Evolutionary conservation across 345 rosid species (phyloP).

Genomic region (Toxicodendron radicans): DNA sequence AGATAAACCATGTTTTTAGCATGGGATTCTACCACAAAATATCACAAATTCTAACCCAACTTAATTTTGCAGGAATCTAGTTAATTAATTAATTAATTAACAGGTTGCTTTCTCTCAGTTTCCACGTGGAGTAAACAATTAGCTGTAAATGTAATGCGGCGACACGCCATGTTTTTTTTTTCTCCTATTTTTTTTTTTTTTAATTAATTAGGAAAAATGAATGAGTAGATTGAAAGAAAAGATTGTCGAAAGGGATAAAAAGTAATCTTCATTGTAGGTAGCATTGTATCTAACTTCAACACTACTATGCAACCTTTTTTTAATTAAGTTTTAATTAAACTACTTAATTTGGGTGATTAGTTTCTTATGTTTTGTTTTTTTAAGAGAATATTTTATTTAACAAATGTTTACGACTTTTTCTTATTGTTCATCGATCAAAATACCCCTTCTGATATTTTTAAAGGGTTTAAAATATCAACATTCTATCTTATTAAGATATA

Average conservation of each 20-base stretch:
- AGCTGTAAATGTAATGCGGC: conserved; percentile 2
- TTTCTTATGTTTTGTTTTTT: no score
- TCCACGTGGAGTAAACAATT: conserved; percentile 21
- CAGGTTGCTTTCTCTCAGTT: neutral
- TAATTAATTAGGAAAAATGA: neutral
- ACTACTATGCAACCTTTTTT: neutral
- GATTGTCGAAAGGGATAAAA: conserved; percentile 12
- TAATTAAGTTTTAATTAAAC: no score
- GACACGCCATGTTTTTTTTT: conserved; percentile 12
- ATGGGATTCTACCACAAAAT: no score
- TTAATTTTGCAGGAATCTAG: conserved; percentile 31
- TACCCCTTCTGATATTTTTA: no score
- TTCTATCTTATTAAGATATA: no score
- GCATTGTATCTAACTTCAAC: neutral
- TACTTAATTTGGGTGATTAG: no score
- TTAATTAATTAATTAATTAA: no score
- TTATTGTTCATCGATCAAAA: no score
- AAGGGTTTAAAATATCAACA: no score
- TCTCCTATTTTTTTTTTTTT: neutral
- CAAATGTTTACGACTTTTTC: no score
- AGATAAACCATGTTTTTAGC: conserved; percentile 1
- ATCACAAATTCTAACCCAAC: neutral
- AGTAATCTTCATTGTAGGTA: conserved; percentile 7
- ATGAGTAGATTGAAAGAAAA: conserved; percentile 22
- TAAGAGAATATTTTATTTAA: no score